phyloP scores from a whole-genome alignment of 1,284 basidiomycete genomes.

The Ceratobasidium sp. region DNA sequence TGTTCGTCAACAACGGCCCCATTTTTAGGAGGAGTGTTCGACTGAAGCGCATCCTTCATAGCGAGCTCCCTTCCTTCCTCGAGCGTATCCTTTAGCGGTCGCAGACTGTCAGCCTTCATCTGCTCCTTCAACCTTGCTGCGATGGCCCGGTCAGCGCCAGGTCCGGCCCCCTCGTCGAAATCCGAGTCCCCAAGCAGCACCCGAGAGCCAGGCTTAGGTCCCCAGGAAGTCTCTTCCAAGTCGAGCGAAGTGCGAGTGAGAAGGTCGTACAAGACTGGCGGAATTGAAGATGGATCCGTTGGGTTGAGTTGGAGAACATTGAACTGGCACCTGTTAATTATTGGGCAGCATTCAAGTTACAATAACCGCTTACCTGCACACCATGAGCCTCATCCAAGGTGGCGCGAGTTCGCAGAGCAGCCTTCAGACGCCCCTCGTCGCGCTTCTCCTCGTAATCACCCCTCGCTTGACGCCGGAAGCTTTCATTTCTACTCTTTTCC shows the following conservation, averaged over 20 bases:
- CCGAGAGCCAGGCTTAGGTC: slow-evolving; percentile 12
- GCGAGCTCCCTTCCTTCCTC: slow-evolving; percentile 38
- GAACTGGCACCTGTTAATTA: slow-evolving; percentile 65
- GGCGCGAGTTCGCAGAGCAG: slow-evolving; percentile 77
- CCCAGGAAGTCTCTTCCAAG: slow-evolving; percentile 2
- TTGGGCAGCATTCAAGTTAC: neutral
- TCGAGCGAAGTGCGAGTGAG: slow-evolving; percentile 31
- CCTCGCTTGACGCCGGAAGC: slow-evolving; percentile 75
- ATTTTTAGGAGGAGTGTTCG: neutral
- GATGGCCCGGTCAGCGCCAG: slow-evolving; percentile 18
- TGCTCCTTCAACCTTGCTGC: slow-evolving; percentile 43
- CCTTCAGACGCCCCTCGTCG: slow-evolving; percentile 74
- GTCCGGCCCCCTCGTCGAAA: slow-evolving; percentile 38
- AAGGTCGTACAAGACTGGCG: slow-evolving; percentile 69
- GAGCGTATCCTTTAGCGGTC: slow-evolving; percentile 32
- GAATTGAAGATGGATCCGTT: slow-evolving; percentile 72
- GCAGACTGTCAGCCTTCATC: slow-evolving; percentile 47
- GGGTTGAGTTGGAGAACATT: slow-evolving; percentile 83
- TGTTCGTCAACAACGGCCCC: slow-evolving; percentile 51
- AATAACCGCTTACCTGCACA: slow-evolving; percentile 65
- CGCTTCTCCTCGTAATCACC: slow-evolving; percentile 79
- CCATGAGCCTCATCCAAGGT: slow-evolving; percentile 77
- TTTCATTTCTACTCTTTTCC: slow-evolving; percentile 58
- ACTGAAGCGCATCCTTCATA: slow-evolving; percentile 29
- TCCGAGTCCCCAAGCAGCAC: slow-evolving; percentile 23